These are phyloP conservation scores for Xylaria longipes DNA, from an alignment of 495 filamentous ascomycete species.

Conservation along the genomic window DNA sequence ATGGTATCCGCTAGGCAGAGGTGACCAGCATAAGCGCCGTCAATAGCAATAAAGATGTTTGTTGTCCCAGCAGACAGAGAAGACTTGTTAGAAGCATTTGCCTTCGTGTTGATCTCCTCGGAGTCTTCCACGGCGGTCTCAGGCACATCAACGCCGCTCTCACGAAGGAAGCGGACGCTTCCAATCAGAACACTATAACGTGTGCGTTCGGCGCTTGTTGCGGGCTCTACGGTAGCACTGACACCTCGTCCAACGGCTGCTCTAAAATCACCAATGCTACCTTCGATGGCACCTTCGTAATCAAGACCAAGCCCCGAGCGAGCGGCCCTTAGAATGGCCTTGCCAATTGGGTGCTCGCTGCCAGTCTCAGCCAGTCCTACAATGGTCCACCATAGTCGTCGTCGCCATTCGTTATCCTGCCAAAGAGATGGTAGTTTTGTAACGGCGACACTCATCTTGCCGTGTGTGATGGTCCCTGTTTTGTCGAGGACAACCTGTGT, in stretches of 20 bases:
- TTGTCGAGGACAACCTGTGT: slow-evolving; percentile 98
- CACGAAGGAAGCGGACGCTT: slow-evolving; percentile 76
- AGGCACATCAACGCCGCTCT: slow-evolving; percentile 71
- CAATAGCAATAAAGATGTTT: slow-evolving; percentile 89
- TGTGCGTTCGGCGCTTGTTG: slow-evolving; percentile 64
- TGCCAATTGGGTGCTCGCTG: slow-evolving; percentile 94
- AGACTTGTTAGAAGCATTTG: slow-evolving; percentile 34
- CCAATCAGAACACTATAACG: slow-evolving; percentile 84
- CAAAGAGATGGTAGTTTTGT: slow-evolving; percentile 69
- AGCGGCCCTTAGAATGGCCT: slow-evolving; percentile 76
- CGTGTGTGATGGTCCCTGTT: slow-evolving; percentile 93
- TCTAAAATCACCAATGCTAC: slow-evolving; percentile 82
- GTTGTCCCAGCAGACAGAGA: slow-evolving; percentile 70
- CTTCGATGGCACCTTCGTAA: slow-evolving; percentile 76
- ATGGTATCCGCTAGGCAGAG: slow-evolving; percentile 87
- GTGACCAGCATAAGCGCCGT: slow-evolving; percentile 77
- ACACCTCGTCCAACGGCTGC: slow-evolving; percentile 87
- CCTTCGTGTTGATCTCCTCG: slow-evolving; percentile 60
- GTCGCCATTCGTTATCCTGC: slow-evolving; percentile 70
- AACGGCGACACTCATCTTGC: slow-evolving; percentile 89
- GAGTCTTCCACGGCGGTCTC: slow-evolving; percentile 61
- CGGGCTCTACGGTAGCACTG: slow-evolving; percentile 79
- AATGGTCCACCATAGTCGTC: slow-evolving; percentile 89
- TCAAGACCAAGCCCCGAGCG: slow-evolving; percentile 75
- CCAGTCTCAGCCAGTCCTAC: slow-evolving; percentile 92